Evolutionary conservation across 495 filamentous ascomycete species (phyloP).

Genomic region (Sordaria brevicollis): DNA sequence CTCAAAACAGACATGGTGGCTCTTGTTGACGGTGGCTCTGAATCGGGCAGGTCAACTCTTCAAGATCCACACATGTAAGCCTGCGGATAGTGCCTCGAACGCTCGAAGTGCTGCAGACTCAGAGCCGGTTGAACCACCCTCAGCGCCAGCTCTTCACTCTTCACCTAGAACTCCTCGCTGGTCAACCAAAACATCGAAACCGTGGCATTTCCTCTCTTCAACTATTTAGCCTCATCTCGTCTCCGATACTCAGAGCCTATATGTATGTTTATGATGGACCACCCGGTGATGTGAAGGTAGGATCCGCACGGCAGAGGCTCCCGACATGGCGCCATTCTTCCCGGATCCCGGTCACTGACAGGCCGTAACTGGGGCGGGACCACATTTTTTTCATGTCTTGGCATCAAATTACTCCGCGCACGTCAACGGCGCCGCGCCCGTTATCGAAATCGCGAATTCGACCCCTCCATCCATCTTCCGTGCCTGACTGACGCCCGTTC

Average conservation of each 20-base stretch:
- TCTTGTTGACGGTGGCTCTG: not conserved
- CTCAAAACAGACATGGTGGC: too few relatives aligned
- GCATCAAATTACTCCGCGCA: not conserved
- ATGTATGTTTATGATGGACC: not conserved
- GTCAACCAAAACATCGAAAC: not conserved
- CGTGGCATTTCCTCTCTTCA: not conserved
- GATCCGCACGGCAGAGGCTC: not conserved
- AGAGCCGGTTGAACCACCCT: not conserved
- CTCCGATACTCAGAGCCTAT: too few relatives aligned
- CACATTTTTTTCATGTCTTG: not conserved
- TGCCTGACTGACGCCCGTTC: too few relatives aligned
- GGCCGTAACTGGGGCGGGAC: not conserved
- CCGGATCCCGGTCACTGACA: not conserved
- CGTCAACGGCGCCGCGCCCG: not conserved
- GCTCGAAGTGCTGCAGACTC: not conserved
- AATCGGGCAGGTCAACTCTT: not conserved
- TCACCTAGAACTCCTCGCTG: not conserved
- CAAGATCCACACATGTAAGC: not conserved
- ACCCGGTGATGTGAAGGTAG: not conserved
- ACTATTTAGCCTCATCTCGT: conserved; percentile 28
- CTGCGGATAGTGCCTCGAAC: not conserved
- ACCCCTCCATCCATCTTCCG: not conserved
- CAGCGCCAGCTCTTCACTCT: not conserved
- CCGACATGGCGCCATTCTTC: not conserved
- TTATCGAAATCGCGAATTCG: not conserved